A percentile compares a stretch with the other conserved stretches of the same genome.
phyloP scores from a whole-genome alignment of 805 yeast species.

The Tanozyma kutaoensis region DNA sequence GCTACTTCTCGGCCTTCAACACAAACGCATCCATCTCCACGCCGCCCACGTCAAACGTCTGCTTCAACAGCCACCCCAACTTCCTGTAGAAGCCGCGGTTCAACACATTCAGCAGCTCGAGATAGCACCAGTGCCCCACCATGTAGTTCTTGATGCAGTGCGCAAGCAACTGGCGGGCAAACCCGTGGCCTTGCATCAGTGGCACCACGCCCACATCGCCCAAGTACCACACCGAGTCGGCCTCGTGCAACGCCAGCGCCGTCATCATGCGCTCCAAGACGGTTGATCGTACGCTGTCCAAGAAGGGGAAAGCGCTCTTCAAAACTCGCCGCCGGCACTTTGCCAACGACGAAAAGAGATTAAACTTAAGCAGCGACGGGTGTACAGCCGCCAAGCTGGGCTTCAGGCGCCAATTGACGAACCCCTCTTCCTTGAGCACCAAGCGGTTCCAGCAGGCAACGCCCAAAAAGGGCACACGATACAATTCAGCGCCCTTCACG shows the following conservation, averaged over 20 bases:
- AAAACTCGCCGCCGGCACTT: slow-evolving; percentile 37
- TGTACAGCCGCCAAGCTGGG: slow-evolving; percentile 13
- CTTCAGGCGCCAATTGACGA: slow-evolving; percentile 8
- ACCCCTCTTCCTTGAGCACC: slow-evolving; percentile 11
- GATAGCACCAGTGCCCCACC: slow-evolving; percentile 24
- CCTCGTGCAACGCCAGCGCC: slow-evolving; percentile 19
- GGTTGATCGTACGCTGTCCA: slow-evolving; percentile 28
- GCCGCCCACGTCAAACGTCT: slow-evolving; percentile 17
- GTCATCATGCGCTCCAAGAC: slow-evolving; percentile 15
- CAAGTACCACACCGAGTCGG: slow-evolving; percentile 38
- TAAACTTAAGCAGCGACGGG: slow-evolving; percentile 21
- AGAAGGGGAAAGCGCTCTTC: slow-evolving; percentile 34
- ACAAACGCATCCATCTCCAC: slow-evolving; percentile 10
- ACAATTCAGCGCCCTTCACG: slow-evolving; percentile 10
- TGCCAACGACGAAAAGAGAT: slow-evolving; percentile 21
- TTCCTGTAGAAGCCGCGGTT: slow-evolving; percentile 41
- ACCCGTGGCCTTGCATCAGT: slow-evolving; percentile 44
- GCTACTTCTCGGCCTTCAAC: slow-evolving; percentile 2
- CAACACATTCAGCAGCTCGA: slow-evolving; percentile 44
- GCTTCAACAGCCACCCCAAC: slow-evolving; percentile 31
- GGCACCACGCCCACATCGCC: slow-evolving; percentile 48
- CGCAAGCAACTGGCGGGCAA: slow-evolving; percentile 38
- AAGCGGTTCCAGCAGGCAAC: slow-evolving; percentile 34
- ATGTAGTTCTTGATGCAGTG: slow-evolving; percentile 35
- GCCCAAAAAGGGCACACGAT: slow-evolving; percentile 33